These are phyloP conservation scores for Trichothecium roseum DNA, from an alignment of 2,329 filamentous ascomycete species.

Conservation along the genomic window DNA sequence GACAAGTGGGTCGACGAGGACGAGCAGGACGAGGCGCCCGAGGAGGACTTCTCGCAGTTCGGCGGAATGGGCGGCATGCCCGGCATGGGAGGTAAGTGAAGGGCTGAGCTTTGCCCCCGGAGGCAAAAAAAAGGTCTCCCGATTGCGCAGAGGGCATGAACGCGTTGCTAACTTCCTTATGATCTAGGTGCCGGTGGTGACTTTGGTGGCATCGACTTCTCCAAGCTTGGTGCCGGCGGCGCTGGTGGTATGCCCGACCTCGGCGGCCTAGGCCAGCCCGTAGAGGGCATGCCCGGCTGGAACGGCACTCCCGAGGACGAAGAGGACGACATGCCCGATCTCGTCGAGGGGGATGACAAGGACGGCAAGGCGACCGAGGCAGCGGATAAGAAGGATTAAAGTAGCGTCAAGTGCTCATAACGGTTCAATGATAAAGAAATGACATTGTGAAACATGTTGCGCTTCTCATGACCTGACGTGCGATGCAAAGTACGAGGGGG, in stretches of 20 bases:
- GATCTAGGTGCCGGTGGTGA: constrained; percentile 37
- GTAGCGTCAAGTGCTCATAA: constrained; percentile 2
- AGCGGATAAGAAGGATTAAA: constrained; percentile 29
- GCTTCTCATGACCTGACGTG: no score
- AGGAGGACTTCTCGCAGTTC: constrained; percentile 67
- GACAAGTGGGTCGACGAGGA: constrained; percentile 99
- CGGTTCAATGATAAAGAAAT: no score
- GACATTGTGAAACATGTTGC: no score
- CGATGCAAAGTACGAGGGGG: no score
- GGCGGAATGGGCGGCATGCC: constrained; percentile 54
- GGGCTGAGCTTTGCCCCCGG: no score
- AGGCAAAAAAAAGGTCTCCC: no score
- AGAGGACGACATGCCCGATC: constrained; percentile 77
- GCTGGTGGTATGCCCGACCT: constrained; percentile 17
- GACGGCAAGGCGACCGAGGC: constrained; percentile 11
- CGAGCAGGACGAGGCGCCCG: constrained; percentile 83
- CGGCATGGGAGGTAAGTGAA: constrained; percentile 38
- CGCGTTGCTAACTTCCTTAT: no score
- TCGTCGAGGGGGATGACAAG: constrained; percentile 46
- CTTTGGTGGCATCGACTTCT: constrained; percentile 87
- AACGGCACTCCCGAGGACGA: constrained; percentile 47
- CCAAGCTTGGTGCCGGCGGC: constrained; percentile 64
- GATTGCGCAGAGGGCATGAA: no score
- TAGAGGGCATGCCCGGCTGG: constrained; percentile 37
- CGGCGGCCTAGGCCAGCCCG: constrained; percentile 44